These are phyloP conservation scores for Suillus subaureus DNA, from an alignment of 768 basidiomycete genomes.

Conservation along the genomic window DNA sequence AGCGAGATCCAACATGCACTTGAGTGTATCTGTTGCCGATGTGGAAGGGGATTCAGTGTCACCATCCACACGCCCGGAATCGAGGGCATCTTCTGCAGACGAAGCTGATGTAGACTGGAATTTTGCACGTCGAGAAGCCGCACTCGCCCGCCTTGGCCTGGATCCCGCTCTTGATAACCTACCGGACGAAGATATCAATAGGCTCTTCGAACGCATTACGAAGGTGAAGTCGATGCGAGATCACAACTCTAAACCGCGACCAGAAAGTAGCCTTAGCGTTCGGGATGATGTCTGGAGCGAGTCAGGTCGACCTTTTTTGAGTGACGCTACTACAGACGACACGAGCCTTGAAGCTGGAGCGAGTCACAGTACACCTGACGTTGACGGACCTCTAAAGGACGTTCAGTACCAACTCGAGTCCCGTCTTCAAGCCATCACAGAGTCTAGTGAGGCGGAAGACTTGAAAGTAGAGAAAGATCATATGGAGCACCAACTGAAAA, in stretches of 20 bases:
- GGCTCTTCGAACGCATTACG: conserved; percentile 91
- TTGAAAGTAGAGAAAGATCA: conserved; percentile 89
- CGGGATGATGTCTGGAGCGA: conserved; percentile 91
- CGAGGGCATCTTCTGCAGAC: conserved; percentile 67
- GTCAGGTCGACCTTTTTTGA: conserved; percentile 75
- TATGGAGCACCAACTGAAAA: conserved; percentile 85
- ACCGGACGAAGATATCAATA: conserved; percentile 93
- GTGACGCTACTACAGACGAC: conserved; percentile 83
- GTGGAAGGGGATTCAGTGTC: conserved; percentile 53
- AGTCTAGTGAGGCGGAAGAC: conserved; percentile 80
- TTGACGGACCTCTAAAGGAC: conserved; percentile 65
- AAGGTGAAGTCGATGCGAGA: conserved; percentile 89
- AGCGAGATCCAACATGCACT: conserved; percentile 66
- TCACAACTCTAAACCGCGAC: conserved; percentile 76
- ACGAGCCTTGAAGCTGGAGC: conserved; percentile 76
- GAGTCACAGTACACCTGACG: conserved; percentile 64
- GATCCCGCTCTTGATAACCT: conserved; percentile 91
- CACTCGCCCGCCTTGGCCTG: conserved; percentile 79
- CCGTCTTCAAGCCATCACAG: conserved; percentile 60
- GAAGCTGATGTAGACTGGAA: conserved; percentile 90
- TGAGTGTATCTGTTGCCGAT: conserved; percentile 67
- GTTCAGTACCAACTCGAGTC: conserved; percentile 77
- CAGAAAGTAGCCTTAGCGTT: conserved; percentile 87
- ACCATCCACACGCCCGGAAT: conserved; percentile 74
- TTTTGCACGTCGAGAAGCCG: conserved; percentile 95